A percentile compares a stretch with the other conserved stretches of the same genome.
Evolutionary conservation across 2,329 filamentous ascomycete genomes (phyloP).

Genomic region (Alternaria ventricosa): DNA sequence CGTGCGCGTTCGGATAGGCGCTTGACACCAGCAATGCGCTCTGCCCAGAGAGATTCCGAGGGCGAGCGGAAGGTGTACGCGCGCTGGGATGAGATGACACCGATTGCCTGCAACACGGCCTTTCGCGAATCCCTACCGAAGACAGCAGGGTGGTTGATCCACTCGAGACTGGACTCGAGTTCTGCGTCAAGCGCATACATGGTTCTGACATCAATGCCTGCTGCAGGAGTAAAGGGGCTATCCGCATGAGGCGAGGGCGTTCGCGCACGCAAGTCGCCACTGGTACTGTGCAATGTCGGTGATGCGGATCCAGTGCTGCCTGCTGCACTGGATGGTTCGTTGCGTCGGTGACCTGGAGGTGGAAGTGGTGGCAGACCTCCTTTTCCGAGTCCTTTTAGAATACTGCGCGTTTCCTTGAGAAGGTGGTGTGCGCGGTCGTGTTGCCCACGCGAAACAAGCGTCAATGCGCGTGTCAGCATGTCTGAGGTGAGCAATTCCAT

Average conservation of each 20-base stretch:
- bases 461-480: slow-evolving; percentile 92
- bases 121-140: slow-evolving; percentile 95
- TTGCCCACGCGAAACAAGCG: slow-evolving; percentile 87
- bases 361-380: slow-evolving; percentile 91
- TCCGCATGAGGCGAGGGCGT: slow-evolving; percentile 48
- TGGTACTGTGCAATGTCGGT: slow-evolving; percentile 48
- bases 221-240: slow-evolving; percentile 63
- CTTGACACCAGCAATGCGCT: slow-evolving; percentile 80
- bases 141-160: slow-evolving; percentile 96
- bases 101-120: slow-evolving; percentile 93
- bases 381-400: slow-evolving; percentile 94
- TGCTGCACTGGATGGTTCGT: slow-evolving; percentile 50
- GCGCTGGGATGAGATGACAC: slow-evolving; percentile 92
- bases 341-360: slow-evolving; percentile 57
- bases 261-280: slow-evolving; percentile 42
- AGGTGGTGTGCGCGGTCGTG: slow-evolving; percentile 93
- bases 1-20: slow-evolving; percentile 81
- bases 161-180: slow-evolving; percentile 88
- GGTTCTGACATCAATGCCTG: slow-evolving; percentile 82
- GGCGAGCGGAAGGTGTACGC: slow-evolving; percentile 92
- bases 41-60: slow-evolving; percentile 88
- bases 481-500: slow-evolving; percentile 98
- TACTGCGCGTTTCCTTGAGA: slow-evolving; percentile 89
- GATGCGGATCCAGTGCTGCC: slow-evolving; percentile 48
- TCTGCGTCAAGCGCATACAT: slow-evolving; percentile 90